Base-by-base conservation (phyloP, 1,284 basidiomycete genomes). In the Ganoderma sinense region DNA sequence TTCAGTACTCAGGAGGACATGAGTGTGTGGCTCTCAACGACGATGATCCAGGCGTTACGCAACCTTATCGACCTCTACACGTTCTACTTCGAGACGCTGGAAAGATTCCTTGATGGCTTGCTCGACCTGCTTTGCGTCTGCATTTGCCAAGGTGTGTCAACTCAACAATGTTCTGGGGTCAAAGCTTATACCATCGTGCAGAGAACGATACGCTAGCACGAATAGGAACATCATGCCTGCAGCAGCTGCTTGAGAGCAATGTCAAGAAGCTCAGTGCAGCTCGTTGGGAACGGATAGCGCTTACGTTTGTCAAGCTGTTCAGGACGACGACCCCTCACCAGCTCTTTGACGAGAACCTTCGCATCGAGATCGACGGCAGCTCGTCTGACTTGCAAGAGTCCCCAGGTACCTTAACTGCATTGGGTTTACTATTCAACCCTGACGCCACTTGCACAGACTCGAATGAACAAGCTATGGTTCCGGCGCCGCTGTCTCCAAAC, bases 21-120 rank as follows among this genome's bases (percentile, higher is more conserved):
- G 96, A 98, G 96, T 76, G 97, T 99, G 18, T 99, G 98, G 98
- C 84, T 99, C 61, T 98, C 97, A 56, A 99, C 98, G 10, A 99
- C 98, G 1, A 97, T 99, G 93, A 99, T 99, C 67, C 97, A 99
- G 79, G 98, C 98, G 1, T 86, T 99, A 68, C 90, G 98, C 43
- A 96, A 99, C 81, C 86, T 99, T 72, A 95, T 99, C 71, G 96
- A 98, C 78, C 88, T 99, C 26, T 99, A 98, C 82, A 98, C 98
- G 1, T 95, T 91, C 83, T 98, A 97, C 84, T 99, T 99, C 80
- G 94, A 96, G 71, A 97, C 92, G 14, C 82, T 99, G 75, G 96
- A 97, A 77, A 88, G 93, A 59, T 94, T 95, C 81, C 85, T 99
- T 65, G 96, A 98, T 76, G 96, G 96, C 23, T 83, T 99, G 56